Evolutionary conservation across 2,329 filamentous ascomycete species (phyloP).

Genomic region (Aureobasidium sp.): DNA sequence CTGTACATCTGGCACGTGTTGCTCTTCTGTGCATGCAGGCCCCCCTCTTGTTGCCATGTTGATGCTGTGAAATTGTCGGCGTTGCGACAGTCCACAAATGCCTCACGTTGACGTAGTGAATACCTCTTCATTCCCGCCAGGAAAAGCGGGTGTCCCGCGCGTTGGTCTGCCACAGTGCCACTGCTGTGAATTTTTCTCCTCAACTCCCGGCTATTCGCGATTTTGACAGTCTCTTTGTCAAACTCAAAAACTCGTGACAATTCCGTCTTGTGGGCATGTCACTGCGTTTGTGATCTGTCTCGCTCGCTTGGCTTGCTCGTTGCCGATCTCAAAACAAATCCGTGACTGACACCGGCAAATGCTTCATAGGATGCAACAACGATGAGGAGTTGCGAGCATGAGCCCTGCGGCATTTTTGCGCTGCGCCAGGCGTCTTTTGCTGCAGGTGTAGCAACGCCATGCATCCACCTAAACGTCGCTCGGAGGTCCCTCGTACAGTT

Average conservation of each 20-base stretch:
- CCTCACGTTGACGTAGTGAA: conserved; percentile 11
- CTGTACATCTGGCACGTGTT: not conserved
- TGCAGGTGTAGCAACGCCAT: conserved; percentile 11
- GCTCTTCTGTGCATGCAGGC: not conserved
- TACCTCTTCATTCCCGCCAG: not conserved
- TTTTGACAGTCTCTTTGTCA: conserved; percentile 1
- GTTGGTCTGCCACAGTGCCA: not conserved
- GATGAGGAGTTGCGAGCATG: not conserved
- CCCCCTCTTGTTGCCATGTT: not conserved
- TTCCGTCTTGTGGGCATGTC: not conserved
- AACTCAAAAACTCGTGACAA: conserved; percentile 4
- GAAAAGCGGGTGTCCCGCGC: not conserved
- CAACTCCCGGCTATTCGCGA: not conserved
- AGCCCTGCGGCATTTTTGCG: conserved; percentile 11
- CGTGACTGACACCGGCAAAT: not conserved
- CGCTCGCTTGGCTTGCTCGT: not conserved
- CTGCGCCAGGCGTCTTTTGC: conserved; percentile 1
- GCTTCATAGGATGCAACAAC: not conserved
- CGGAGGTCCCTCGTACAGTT: not conserved
- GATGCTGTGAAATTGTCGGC: not conserved
- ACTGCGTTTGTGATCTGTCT: conserved; percentile 2
- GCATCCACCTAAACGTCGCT: conserved; percentile 2
- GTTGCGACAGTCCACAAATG: conserved; percentile 7
- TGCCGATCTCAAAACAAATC: not conserved
- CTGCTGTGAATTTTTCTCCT: not conserved